These are phyloP conservation scores for Turnera subulata DNA, from an alignment of 345 rosid genomes.

Conservation along the genomic window DNA sequence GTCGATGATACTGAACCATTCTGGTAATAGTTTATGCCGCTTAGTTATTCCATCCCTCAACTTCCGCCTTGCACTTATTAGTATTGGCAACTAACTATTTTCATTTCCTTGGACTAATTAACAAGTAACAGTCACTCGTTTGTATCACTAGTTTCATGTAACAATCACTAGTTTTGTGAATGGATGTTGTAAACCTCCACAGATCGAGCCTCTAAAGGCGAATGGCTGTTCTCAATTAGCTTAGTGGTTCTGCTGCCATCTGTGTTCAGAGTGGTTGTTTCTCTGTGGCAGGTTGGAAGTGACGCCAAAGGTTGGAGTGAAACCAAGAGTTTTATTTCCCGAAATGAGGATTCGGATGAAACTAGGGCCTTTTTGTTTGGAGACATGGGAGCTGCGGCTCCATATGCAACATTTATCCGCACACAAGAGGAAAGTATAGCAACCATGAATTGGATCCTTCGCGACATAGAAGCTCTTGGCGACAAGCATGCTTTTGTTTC, in stretches of 20 bases:
- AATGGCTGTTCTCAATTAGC: background rate
- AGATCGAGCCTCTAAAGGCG: too few species aligned
- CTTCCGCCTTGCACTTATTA: too few species aligned
- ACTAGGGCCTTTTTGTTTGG: conserved; percentile 78
- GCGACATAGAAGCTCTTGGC: conserved; percentile 66
- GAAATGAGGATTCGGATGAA: conserved; percentile 46
- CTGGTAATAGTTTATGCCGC: too few species aligned
- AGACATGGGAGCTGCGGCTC: conserved; percentile 84
- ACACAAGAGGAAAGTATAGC: conserved; percentile 77
- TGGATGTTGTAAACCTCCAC: too few species aligned
- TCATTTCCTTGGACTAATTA: too few species aligned
- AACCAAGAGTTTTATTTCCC: conserved; percentile 59
- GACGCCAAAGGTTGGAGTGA: conserved; percentile 74
- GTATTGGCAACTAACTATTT: too few species aligned
- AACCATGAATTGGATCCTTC: conserved; percentile 81
- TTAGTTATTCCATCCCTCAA: too few species aligned
- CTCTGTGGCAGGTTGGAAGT: conserved; percentile 63
- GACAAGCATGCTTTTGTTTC: conserved; percentile 66
- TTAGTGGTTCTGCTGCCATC: background rate
- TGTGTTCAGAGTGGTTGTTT: background rate
- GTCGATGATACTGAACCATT: background rate
- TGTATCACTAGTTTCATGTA: too few species aligned
- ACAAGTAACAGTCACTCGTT: too few species aligned
- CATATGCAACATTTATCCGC: conserved; percentile 61
- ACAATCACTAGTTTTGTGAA: too few species aligned